Evolutionary conservation across 192 early-diverging fungal species (phyloP), one percentile per base, ranked within the genome.

Genomic region (Obelidium mucronatum): DNA sequence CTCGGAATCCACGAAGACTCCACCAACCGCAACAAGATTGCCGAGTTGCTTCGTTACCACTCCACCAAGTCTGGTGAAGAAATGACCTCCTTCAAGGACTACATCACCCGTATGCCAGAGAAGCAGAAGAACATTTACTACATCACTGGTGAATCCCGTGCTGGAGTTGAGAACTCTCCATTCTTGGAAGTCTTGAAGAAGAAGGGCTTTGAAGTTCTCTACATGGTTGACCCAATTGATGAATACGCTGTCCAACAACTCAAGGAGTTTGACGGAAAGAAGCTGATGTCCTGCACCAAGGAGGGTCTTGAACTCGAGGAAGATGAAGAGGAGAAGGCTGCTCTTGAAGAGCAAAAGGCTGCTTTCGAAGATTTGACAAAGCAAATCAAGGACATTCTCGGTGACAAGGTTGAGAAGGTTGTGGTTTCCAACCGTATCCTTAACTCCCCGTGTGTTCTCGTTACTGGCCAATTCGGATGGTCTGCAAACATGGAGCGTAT

Each of bases 401-500:
- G 96, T 80, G 98, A 98, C 83, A 95, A 94, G 90, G 96, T 99
- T 78, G 93, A 95, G 88, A 94, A 93, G 90, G 96, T 96, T 74
- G 81, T 91, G 34, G 82, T 97, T 80, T 97, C 98, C 68, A 96
- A 96, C 92, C 92, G 95, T 87, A 95, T 99, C 81, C 88, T 91
- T 75, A 94, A 96, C 88, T 97, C 96, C 44, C 98, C 98, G 56
- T 98, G 97, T 89, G 97, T 97, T 65, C 92, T 99, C 80, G 93
- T 97, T 82, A 98, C 98, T 73, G 96, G 96, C 76, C 96, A 98
- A 86, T 97, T 93, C 80, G 98, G 97, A 72, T 99, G 97, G 97
- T 97, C 97, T 51, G 97, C 96, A 79, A 99, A 98, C 94, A 98
- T 99, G 96, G 98, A 99, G 89, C 96, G 98, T 90, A 98, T 99